phyloP scores from a whole-genome alignment of 306 rosid genomes.

The Cucumis hystrix region DNA sequence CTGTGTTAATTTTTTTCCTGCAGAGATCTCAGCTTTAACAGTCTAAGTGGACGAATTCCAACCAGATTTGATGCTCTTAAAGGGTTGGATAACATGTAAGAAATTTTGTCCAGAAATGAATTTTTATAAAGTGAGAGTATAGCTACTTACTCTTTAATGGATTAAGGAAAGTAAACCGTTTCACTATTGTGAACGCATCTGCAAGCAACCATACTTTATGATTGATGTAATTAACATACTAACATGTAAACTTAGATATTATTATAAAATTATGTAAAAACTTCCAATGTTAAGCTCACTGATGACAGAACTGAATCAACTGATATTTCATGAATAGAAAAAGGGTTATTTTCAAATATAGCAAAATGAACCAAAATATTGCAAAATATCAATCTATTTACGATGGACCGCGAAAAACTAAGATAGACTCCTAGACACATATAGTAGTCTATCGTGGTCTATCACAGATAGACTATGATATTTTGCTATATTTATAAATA shows the following conservation, averaged over 20 bases:
- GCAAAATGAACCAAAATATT: too few species aligned
- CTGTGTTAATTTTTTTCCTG: not conserved
- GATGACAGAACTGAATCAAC: not conserved
- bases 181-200: not conserved
- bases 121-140: not conserved
- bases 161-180: not conserved
- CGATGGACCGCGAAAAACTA: too few species aligned
- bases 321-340: not conserved
- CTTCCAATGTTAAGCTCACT: not conserved
- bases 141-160: not conserved
- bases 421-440: too few species aligned
- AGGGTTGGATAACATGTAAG: slow-evolving; percentile 30
- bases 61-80: slow-evolving; percentile 11
- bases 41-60: slow-evolving; percentile 49
- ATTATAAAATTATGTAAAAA: not conserved
- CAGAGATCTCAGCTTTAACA: slow-evolving; percentile 87
- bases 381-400: too few species aligned
- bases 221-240: not conserved
- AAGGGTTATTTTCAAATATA: too few species aligned
- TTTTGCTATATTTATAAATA: too few species aligned
- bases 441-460: too few species aligned
- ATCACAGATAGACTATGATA: too few species aligned
- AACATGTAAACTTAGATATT: not conserved
- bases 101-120: not conserved
- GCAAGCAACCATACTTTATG: not conserved